A percentile compares a stretch with the other conserved stretches of the same genome.
These are phyloP conservation scores for Zygosaccharomyces gambellarensis DNA, from an alignment of 805 yeast species.

Conservation along the genomic window DNA sequence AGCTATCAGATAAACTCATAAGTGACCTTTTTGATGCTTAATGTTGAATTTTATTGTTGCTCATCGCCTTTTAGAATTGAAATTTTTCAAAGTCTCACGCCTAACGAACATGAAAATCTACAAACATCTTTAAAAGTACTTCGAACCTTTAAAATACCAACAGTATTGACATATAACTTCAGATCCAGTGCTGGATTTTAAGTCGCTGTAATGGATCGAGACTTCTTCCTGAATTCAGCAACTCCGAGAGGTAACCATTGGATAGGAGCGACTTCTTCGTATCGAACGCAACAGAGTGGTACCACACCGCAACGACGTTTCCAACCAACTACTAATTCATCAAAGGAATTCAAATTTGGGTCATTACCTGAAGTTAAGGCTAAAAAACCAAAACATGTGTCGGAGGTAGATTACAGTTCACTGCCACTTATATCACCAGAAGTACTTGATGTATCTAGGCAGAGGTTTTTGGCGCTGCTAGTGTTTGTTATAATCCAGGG, in stretches of 20 bases:
- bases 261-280: conserved; percentile 22
- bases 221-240: conserved; percentile 12
- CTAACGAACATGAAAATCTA: conserved; percentile 4
- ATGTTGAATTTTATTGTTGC: background rate
- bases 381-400: background rate
- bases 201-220: conserved; percentile 12
- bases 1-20: background rate
- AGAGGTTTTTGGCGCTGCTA: conserved; percentile 62
- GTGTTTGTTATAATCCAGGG: conserved; percentile 72
- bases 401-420: background rate
- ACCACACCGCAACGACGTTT: conserved; percentile 16
- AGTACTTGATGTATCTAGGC: conserved; percentile 69
- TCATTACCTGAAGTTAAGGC: background rate
- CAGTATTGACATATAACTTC: background rate
- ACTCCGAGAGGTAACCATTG: conserved; percentile 33
- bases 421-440: conserved; percentile 57
- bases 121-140: conserved; percentile 1
- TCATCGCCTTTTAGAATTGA: background rate
- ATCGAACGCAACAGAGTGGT: conserved; percentile 9
- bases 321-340: conserved; percentile 5
- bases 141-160: background rate
- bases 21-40: background rate
- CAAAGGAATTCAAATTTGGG: background rate
- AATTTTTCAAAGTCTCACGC: background rate
- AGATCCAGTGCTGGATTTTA: conserved; percentile 3